Conservation (phyloP, 1,284 basidiomycete species). For the Pseudozyma flocculosa region DNA sequence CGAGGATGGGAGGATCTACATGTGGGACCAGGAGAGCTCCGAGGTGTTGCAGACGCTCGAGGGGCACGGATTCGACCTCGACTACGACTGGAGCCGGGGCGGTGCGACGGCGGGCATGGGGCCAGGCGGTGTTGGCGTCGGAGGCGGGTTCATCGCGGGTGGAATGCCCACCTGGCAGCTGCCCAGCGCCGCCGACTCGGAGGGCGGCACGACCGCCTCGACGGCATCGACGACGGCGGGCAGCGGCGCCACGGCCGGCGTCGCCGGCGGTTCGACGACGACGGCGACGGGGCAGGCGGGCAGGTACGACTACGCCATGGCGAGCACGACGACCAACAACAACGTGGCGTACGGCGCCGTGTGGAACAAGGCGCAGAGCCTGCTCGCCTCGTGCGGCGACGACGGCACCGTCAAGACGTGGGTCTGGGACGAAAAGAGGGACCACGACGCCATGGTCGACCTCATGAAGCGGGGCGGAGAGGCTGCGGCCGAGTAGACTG, state of each 20-base stretch:
- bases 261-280: neutral
- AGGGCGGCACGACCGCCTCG: too few relatives aligned
- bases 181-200: too few relatives aligned
- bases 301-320: neutral
- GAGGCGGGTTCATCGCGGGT: neutral
- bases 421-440: slow-evolving; percentile 50
- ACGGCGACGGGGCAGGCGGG: slow-evolving; percentile 2
- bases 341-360: slow-evolving; percentile 60
- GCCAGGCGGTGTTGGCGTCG: too few relatives aligned
- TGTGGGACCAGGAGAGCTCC: slow-evolving; percentile 56
- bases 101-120: neutral
- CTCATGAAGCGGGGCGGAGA: slow-evolving; percentile 13
- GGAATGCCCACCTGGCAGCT: neutral
- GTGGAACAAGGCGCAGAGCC: slow-evolving; percentile 59
- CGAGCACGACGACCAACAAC: slow-evolving; percentile 19
- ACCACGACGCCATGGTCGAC: slow-evolving; percentile 19
- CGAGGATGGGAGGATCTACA: slow-evolving; percentile 59
- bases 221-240: too few relatives aligned
- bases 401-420: slow-evolving; percentile 61
- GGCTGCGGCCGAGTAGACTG: slow-evolving; percentile 2
- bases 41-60: slow-evolving; percentile 56
- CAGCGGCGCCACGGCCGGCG: too few relatives aligned
- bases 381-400: slow-evolving; percentile 60
- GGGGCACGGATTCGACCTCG: slow-evolving; percentile 41
- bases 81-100: slow-evolving; percentile 1